phyloP scores from a whole-genome alignment of 2,329 filamentous ascomycete species.

The Arthrobotrys iridis region DNA sequence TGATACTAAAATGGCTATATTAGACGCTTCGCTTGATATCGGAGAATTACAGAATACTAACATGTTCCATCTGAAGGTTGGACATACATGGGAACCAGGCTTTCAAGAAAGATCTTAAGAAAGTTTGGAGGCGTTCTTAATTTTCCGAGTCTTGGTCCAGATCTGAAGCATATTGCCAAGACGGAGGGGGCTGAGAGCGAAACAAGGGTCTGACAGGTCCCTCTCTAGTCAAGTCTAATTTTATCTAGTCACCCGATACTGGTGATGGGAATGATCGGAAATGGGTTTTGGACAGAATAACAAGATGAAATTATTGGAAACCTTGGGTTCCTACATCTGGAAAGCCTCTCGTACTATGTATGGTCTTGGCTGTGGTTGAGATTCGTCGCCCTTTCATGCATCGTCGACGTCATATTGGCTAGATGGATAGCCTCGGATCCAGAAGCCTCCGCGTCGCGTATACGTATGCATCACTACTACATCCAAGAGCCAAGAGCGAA shows the following conservation, averaged over 20 bases:
- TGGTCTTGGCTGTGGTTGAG: background rate
- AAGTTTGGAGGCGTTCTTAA: no score
- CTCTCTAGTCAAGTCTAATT: background rate
- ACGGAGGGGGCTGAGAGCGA: conserved; percentile 8
- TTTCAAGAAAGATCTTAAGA: no score
- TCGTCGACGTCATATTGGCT: background rate
- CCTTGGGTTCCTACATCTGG: background rate
- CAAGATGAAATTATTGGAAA: no score
- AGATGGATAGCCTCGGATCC: background rate
- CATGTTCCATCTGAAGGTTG: no score
- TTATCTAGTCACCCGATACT: background rate
- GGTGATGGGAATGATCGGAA: background rate
- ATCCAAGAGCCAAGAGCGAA: background rate
- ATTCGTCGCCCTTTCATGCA: conserved; percentile 8
- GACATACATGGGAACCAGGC: no score
- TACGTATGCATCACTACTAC: no score
- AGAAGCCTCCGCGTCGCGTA: background rate
- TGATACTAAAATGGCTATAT: background rate
- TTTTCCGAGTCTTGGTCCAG: no score
- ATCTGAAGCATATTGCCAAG: conserved; percentile 1
- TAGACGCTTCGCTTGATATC: conserved; percentile 1
- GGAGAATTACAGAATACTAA: no score
- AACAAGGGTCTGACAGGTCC: conserved; percentile 21
- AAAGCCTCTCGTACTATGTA: background rate
- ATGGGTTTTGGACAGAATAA: no score